Evolutionary conservation across 1,139 yeast genomes (phyloP).

Genomic region (Hyphopichia pseudoburtonii): DNA sequence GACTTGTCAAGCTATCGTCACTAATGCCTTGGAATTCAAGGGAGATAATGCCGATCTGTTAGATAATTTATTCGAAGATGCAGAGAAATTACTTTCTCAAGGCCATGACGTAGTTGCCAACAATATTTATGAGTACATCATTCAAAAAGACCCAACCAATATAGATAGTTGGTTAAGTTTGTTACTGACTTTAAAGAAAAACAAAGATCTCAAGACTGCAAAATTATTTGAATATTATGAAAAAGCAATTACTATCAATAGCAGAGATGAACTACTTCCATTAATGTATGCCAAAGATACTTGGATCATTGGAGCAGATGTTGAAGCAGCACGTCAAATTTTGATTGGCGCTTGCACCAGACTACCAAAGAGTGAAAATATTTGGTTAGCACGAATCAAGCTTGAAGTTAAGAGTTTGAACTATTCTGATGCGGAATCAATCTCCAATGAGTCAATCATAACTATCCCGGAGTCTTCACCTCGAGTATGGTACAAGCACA

Average conservation of each 20-base stretch:
- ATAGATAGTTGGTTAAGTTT: conserved; percentile 56
- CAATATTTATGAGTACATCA: conserved; percentile 48
- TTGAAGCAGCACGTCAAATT: conserved; percentile 52
- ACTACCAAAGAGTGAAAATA: conserved; percentile 46
- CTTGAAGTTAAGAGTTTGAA: conserved; percentile 49
- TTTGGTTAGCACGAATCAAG: conserved; percentile 74
- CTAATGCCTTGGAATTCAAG: conserved; percentile 18
- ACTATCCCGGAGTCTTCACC: conserved; percentile 36
- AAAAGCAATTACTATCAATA: conserved; percentile 48
- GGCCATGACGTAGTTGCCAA: conserved; percentile 37
- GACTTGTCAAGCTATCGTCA: conserved; percentile 41
- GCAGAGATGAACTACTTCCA: conserved; percentile 51
- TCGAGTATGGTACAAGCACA: conserved; percentile 63
- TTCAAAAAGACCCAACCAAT: conserved; percentile 49
- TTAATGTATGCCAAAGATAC: conserved; percentile 74
- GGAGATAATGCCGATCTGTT: conserved; percentile 11
- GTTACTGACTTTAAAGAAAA: conserved; percentile 44
- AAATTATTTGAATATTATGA: conserved; percentile 52
- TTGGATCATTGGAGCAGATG: conserved; percentile 50
- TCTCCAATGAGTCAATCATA: conserved; percentile 43
- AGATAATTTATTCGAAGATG: conserved; percentile 36
- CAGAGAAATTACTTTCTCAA: conserved; percentile 30
- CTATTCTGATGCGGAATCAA: conserved; percentile 36
- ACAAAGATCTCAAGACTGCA: conserved; percentile 16
- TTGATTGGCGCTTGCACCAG: conserved; percentile 46